Evolutionary conservation across 805 yeast species (phyloP), one percentile per base, ranked within the genome.

Genomic region (Wickerhamomyces ciferrii): DNA sequence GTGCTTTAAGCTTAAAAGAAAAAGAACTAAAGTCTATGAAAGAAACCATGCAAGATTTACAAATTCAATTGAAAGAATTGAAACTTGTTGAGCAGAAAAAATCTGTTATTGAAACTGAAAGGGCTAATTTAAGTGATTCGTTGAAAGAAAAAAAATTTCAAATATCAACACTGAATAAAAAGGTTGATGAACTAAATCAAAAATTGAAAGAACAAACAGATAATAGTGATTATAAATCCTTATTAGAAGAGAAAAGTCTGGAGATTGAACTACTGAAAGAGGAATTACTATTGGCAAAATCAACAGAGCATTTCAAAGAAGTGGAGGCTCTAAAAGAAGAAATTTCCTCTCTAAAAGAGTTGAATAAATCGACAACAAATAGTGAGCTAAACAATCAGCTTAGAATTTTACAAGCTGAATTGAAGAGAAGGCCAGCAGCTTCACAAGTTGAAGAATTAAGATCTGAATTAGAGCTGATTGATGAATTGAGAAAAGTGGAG

Each of bases 381-480:
- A 52, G 45, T 18, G 68, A 64, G 32, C 56, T 69, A 29, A 49
- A 47, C 2, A 42, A 51, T 17, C 60, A 59, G 43, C 51, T 57
- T 5, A 47, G 51, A 31, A 32, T 53, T 2, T 42, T 60, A 5
- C 51, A 56, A 34, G 43, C 48, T 5, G 59, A 60, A 38, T 27
- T 58, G 5, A 65, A 62, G 11, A 52, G 60, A 43, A 57, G 78
- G 44, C 79, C 79, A 1, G 61, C 74, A 0, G 56, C 65, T 34
- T 69, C 67, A 13, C 76, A 74, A 52, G 50, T 72, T 19, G 61
- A 68, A 8, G 76, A 74, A 43, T 60, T 75, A 6, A 75, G 74
- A 50, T 73, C 74, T 38, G 75, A 73, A 47, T 56, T 74, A 43
- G 75, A 73, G 21, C 48, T 61, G 9, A 53, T 69, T 29, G 74